Evolutionary conservation across 768 basidiomycete species (phyloP).

Genomic region (Stropharia rugosoannulata): DNA sequence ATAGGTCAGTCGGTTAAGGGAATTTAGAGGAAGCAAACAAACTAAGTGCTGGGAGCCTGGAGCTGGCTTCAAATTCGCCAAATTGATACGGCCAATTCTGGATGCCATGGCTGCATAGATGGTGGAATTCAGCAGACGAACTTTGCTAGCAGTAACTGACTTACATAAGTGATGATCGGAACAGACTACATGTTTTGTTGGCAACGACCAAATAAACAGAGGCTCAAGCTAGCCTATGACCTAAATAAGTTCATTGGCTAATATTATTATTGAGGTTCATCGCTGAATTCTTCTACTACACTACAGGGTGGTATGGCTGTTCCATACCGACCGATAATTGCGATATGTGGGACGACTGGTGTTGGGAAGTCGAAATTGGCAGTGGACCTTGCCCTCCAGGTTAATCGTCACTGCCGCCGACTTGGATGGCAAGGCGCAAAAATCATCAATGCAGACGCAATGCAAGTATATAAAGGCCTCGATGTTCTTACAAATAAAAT

Average conservation of each 20-base stretch:
- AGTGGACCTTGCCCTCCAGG: constrained; percentile 76
- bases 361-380: constrained; percentile 95
- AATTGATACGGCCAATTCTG: constrained; percentile 44
- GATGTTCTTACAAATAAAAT: constrained; percentile 96
- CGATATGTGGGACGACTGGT: constrained; percentile 92
- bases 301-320: constrained; percentile 20
- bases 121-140: neutral
- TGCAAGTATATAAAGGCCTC: constrained; percentile 94
- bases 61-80: constrained; percentile 77
- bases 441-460: constrained; percentile 94
- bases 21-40: constrained; percentile 1
- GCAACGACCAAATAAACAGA: no score
- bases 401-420: constrained; percentile 33
- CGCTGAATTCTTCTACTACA: neutral
- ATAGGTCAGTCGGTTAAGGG: neutral
- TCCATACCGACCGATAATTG: constrained; percentile 65
- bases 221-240: no score
- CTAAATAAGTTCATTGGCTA: no score
- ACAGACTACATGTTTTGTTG: no score
- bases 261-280: neutral
- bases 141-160: no score
- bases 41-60: constrained; percentile 70
- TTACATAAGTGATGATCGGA: no score
- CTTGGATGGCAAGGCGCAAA: constrained; percentile 60
- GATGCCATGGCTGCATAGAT: constrained; percentile 29